These are phyloP conservation scores for Thraustotheca clavata DNA, from an alignment of 352 stramenopile species.

Conservation along the genomic window DNA sequence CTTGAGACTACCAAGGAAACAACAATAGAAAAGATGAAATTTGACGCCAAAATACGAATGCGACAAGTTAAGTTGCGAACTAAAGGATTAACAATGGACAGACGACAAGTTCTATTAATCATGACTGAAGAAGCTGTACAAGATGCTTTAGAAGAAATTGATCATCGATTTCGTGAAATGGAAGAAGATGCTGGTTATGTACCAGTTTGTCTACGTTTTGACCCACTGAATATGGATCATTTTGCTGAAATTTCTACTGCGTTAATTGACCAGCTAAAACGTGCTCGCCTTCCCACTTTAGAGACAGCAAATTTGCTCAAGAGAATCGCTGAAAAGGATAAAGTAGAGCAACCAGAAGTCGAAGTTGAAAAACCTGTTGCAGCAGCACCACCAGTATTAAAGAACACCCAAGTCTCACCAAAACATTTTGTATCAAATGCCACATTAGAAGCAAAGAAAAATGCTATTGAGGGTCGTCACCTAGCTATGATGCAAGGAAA, in stretches of 20 bases:
- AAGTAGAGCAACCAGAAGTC: constrained; percentile 33
- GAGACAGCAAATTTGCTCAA: constrained; percentile 40
- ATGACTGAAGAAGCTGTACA: constrained; percentile 82
- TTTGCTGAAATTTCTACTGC: constrained; percentile 52
- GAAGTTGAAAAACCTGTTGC: constrained; percentile 3
- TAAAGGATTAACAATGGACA: constrained; percentile 64
- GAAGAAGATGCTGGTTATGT: constrained; percentile 76
- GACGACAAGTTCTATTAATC: constrained; percentile 70
- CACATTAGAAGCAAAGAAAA: constrained; percentile 26
- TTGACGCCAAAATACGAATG: constrained; percentile 90
- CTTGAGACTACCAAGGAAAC: constrained; percentile 63
- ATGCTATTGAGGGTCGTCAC: constrained; percentile 29
- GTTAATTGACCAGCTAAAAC: constrained; percentile 41
- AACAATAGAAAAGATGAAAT: constrained; percentile 88
- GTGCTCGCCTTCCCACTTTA: constrained; percentile 32
- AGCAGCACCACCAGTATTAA: background rate
- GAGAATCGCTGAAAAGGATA: constrained; percentile 51
- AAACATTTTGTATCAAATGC: constrained; percentile 45
- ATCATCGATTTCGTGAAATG: constrained; percentile 81
- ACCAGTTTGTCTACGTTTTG: background rate
- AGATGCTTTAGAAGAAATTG: constrained; percentile 61
- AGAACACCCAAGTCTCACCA: background rate
- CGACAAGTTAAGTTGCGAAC: constrained; percentile 87
- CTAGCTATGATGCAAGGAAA: constrained; percentile 54
- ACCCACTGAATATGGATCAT: constrained; percentile 11